Evolutionary conservation across 108 stramenopile genomes (phyloP).

Genomic region (Skeletonema menzelii): DNA sequence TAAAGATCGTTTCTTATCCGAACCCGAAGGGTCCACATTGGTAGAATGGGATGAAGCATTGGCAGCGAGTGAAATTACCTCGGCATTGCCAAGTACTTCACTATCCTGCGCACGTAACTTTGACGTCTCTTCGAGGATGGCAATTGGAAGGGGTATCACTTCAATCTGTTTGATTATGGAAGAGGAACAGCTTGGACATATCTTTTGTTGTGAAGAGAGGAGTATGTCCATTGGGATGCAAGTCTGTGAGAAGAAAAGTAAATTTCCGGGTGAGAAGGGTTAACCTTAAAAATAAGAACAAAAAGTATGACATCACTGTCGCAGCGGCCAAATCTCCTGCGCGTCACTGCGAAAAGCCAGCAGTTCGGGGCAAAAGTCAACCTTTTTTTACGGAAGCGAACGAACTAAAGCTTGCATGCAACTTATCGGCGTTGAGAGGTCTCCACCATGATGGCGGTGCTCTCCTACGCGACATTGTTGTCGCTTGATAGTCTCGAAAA

Average conservation of each 20-base stretch:
- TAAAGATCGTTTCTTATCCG: constrained; percentile 27
- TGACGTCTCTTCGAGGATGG: constrained; percentile 35
- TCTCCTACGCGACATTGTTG: background rate
- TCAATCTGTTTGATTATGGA: constrained; percentile 8
- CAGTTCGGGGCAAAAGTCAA: background rate
- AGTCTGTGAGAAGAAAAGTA: background rate
- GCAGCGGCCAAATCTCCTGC: background rate
- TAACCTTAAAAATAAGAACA: background rate
- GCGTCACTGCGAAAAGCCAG: no score
- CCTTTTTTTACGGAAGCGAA: constrained; percentile 10
- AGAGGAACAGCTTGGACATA: constrained; percentile 21
- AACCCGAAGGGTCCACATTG: constrained; percentile 8
- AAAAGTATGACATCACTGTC: background rate
- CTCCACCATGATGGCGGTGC: background rate
- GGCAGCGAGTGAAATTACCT: background rate
- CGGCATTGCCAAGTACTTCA: constrained; percentile 13
- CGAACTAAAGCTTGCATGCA: background rate
- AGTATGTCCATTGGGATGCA: constrained; percentile 28
- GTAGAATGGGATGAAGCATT: constrained; percentile 22
- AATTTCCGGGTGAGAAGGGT: background rate
- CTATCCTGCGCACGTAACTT: constrained; percentile 5
- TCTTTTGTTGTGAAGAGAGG: constrained; percentile 1
- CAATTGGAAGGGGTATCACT: constrained; percentile 29
- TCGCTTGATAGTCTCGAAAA: background rate
- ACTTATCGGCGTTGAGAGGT: background rate